Evolutionary conservation across 1,284 basidiomycete genomes (phyloP), one percentile per base, ranked within the genome.

Genomic region (Amylostereum chailletii): DNA sequence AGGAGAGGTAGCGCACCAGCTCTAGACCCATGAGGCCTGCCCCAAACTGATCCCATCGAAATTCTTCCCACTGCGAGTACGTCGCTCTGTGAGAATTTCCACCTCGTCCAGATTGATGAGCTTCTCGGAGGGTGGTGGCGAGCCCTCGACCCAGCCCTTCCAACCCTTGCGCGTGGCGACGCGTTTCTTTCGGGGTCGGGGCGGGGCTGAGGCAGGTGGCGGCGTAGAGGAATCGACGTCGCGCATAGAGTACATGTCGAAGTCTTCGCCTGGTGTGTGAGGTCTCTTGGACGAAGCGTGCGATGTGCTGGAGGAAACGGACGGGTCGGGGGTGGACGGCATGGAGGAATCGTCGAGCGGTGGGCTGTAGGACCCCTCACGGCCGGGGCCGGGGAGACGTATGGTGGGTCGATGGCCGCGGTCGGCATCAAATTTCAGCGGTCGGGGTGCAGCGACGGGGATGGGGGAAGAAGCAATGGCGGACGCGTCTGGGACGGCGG

Each of bases 71-170:
- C 86, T 89, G 52, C 86, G 70, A 11, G 83, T 83, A 57, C 82
- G 75, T 53, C 86, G 68, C 66, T 87, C 85, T 52, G 74, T 66
- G 19, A 79, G 68, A 30, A 77, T 63, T 26, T 74, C 69, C 46
- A 84, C 80, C 51, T 74, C 70, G 60, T 90, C 79, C 58, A 87
- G 75, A 57, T 89, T 90, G 66, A 87, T 90, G 51, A 87, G 67
- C 62, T 83, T 90, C 58, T 81, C 81, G 27, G 82, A 87, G 5
- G 88, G 86, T 44, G 78, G 83, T 5, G 86, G 83, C 8, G 83
- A 86, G 54, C 83, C 84, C 68, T 87, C 86, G 19, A 88, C 83
- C 86, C 86, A 90, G 46, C 86, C 86, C 67, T 87, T 90, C 80
- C 90, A 93, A 38, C 86, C 88, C 61, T 86, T 86, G 62, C 74